phyloP scores from a whole-genome alignment of 2,329 filamentous ascomycete genomes.

The Cytospora leucostoma region DNA sequence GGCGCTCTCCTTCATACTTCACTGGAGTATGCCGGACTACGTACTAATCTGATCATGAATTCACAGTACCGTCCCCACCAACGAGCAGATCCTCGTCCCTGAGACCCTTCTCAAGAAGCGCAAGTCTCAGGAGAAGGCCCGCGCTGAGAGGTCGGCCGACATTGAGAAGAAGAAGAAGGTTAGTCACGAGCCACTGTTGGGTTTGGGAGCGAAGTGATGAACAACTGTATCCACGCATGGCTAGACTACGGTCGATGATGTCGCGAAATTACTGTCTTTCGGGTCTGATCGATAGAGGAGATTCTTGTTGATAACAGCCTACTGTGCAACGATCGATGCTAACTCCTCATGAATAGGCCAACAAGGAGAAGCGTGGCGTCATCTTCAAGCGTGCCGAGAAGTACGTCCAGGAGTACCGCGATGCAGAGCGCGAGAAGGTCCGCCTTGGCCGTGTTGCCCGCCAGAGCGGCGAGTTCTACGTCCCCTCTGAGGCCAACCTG shows the following conservation, averaged over 20 bases:
- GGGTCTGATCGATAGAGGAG: constrained; percentile 72
- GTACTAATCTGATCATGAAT: constrained; percentile 71
- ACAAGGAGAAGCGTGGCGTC: constrained; percentile 96
- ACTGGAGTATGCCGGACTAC: constrained; percentile 63
- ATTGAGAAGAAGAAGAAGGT: constrained; percentile 89
- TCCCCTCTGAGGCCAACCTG: constrained; percentile 92
- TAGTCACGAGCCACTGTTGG: constrained; percentile 43
- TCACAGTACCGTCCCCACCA: constrained; percentile 82
- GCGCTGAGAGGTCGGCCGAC: constrained; percentile 81
- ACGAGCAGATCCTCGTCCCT: constrained; percentile 94
- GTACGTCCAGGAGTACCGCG: constrained; percentile 99
- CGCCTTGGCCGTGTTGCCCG: constrained; percentile 87
- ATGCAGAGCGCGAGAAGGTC: constrained; percentile 97
- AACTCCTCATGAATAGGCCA: constrained; percentile 62
- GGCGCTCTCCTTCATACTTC: constrained; percentile 70
- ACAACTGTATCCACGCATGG: constrained; percentile 70
- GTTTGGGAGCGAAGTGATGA: constrained; percentile 70
- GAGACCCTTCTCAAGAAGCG: constrained; percentile 99
- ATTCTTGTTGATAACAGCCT: constrained; percentile 9
- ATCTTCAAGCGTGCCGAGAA: constrained; percentile 99
- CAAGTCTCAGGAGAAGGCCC: constrained; percentile 99
- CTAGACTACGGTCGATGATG: constrained; percentile 98
- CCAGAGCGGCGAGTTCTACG: constrained; percentile 89
- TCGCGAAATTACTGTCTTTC: constrained; percentile 98
- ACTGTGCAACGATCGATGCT: constrained; percentile 39